phyloP scores from a whole-genome alignment of 1,284 basidiomycete genomes.

The Cerioporus squamosus region DNA sequence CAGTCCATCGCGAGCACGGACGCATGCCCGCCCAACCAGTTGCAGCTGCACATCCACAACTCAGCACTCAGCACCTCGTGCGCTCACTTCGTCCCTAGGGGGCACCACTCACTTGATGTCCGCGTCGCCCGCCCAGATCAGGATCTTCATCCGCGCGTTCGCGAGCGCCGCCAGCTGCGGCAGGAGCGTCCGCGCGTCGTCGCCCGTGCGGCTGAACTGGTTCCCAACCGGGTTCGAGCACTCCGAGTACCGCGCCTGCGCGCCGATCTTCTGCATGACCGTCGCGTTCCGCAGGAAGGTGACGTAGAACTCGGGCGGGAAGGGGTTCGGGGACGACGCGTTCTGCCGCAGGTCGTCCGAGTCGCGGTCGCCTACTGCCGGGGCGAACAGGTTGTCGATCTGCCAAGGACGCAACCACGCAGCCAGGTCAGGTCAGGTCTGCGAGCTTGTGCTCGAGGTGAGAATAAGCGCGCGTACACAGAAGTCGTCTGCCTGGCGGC shows the following conservation, averaged over 20 bases:
- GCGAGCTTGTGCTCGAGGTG: too few relatives aligned
- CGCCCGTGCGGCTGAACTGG: slow-evolving; percentile 48
- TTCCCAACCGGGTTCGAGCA: slow-evolving; percentile 24
- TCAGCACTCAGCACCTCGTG: too few relatives aligned
- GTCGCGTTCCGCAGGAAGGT: slow-evolving; percentile 44
- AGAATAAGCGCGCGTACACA: slow-evolving; percentile 46
- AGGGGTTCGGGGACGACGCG: slow-evolving; percentile 44
- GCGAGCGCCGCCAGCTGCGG: slow-evolving; percentile 56
- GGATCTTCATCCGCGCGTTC: slow-evolving; percentile 56
- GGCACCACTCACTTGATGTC: slow-evolving; percentile 37
- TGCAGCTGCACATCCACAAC: slow-evolving; percentile 52
- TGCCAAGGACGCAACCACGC: slow-evolving; percentile 29
- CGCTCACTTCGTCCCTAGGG: too few relatives aligned
- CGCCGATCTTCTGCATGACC: slow-evolving; percentile 53
- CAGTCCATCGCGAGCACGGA: slow-evolving; percentile 64
- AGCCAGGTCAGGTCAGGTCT: background rate
- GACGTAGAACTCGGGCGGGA: slow-evolving; percentile 62
- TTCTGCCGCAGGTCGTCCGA: slow-evolving; percentile 62
- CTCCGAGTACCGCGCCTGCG: slow-evolving; percentile 44
- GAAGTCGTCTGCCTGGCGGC: slow-evolving; percentile 53
- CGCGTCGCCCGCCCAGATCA: slow-evolving; percentile 70
- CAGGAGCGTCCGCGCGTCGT: slow-evolving; percentile 58
- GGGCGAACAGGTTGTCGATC: slow-evolving; percentile 50
- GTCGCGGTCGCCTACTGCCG: slow-evolving; percentile 57
- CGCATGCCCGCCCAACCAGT: slow-evolving; percentile 64